Evolutionary conservation across 73 alveolate genomes (phyloP), one percentile per base, ranked within the genome.

Genomic region (Stentor coeruleus): DNA sequence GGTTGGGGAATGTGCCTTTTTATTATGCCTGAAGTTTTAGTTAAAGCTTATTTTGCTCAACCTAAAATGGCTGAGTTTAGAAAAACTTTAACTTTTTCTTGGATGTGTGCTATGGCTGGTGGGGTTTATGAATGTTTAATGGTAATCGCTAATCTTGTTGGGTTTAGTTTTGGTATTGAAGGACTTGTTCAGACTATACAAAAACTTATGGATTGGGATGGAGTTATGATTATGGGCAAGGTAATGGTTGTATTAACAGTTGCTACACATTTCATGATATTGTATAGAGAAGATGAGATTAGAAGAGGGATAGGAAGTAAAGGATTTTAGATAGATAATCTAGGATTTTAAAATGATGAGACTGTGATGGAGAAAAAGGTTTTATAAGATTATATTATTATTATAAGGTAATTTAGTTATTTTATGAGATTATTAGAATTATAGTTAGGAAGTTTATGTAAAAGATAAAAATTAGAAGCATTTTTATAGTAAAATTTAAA

Each of bases 1-100:
- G 98, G 93, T 35, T 91, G 97, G 97, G 82, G 84, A 36, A 91
- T 93, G 33, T 93, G 96, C 87, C 30, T 89, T 59, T 82, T 89
- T 39, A 73, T 93, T 42, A 77, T 91, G 37, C 98, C 98, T 38
- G 98, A 93, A 86, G 91, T 93, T 1, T 83, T 87, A 37, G 88
- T 93, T 15, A 84, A 88, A 81, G 88, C 72, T 35, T 88, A 82
- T 81, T 91, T 93, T 58, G 81, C 73, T 42, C 85, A 93, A 28
- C 87, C 82, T 28, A 59, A 59, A 60, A 87, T 82, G 40, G 80
- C 85, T 59, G 86, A 85, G 82, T 84, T 87, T 58, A 76, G 82
- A 59, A 74, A 86, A 74, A 15, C 81, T 31, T 77, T 84, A 36
- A 88, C 91, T 91, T 93, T 85, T 77, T 85, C 91, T 57, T 87